Evolutionary conservation across 805 yeast species (phyloP), one percentile per base, ranked within the genome.

Genomic region (Ogataea degrootiae): DNA sequence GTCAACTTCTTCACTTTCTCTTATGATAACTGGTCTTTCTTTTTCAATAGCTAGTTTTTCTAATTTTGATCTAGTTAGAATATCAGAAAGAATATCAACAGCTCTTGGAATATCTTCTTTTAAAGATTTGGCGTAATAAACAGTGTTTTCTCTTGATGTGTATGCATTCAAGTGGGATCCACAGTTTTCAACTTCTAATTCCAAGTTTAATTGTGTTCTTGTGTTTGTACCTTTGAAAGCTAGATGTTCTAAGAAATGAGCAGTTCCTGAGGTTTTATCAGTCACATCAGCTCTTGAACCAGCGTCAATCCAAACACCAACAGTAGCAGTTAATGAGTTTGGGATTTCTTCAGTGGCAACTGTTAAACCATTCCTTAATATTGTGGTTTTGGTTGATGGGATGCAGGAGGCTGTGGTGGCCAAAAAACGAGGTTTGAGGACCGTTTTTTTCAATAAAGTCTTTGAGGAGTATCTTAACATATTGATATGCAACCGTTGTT

Each of bases 81-180:
- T 87, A 65, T 94, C 99, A 52, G 94, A 77, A 47, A 94, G 72
- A 39, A 94, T 88, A 62, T 90, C 96, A 29, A 94, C 87, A 21
- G 96, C 83, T 60, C 81, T 80, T 51, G 91, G 87, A 40, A 95
- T 83, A 62, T 95, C 96, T 34, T 75, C 75, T 56, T 81, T 77
- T 48, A 91, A 72, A 31, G 97, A 80, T 68, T 89, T 90, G 42
- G 98, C 96, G 68, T 90, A 94, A 68, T 91, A 94, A 8, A 92
- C 99, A 1, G 99, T 94, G 69, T 90, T 91, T 64, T 94, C 99
- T 62, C 99, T 80, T 19, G 97, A 89, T 2, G 99, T 94, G 72
- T 94, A 94, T n/a, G 99, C 99, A 65, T 95, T 94, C 61, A 94
- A 79, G 70, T 94, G 99, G 23, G 97, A 89, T 4, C 99, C 99